Evolutionary conservation across 495 filamentous ascomycete species (phyloP).

Genomic region (Penicillium malachiteum): DNA sequence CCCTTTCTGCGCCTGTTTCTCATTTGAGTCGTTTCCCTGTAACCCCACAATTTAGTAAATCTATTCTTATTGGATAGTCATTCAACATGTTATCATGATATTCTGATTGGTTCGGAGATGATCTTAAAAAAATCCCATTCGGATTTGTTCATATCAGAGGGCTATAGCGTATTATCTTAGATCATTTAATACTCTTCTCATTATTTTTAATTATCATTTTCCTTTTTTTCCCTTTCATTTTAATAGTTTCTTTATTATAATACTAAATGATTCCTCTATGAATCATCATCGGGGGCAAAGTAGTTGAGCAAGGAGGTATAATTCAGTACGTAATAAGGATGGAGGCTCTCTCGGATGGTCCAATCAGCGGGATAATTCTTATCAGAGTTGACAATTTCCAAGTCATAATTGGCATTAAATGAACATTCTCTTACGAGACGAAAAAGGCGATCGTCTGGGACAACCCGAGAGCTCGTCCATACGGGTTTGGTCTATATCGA

Average conservation of each 20-base stretch:
- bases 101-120: conserved; percentile 14
- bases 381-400: conserved; percentile 30
- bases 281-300: neutral
- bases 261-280: neutral
- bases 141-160: neutral
- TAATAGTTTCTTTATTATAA: too few relatives aligned
- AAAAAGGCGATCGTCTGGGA: conserved; percentile 28
- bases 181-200: neutral
- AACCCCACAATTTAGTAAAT: neutral
- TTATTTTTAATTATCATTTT: neutral
- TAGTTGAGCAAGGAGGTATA: conserved; percentile 2
- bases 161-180: too few relatives aligned
- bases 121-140: neutral
- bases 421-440: conserved; percentile 27
- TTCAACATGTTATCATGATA: conserved; percentile 13
- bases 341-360: conserved; percentile 7
- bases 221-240: neutral
- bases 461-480: conserved; percentile 4
- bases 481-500: conserved; percentile 9
- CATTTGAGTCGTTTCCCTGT: conserved; percentile 3
- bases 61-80: conserved; percentile 12
- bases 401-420: conserved; percentile 14
- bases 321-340: conserved; percentile 28
- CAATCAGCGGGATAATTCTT: conserved; percentile 21
- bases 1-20: neutral